Percentiles rank a stretch among this genome's conserved stretches.
These are phyloP conservation scores for Kodamaea jinghongensis DNA, from an alignment of 805 yeast genomes.

Conservation along the genomic window DNA sequence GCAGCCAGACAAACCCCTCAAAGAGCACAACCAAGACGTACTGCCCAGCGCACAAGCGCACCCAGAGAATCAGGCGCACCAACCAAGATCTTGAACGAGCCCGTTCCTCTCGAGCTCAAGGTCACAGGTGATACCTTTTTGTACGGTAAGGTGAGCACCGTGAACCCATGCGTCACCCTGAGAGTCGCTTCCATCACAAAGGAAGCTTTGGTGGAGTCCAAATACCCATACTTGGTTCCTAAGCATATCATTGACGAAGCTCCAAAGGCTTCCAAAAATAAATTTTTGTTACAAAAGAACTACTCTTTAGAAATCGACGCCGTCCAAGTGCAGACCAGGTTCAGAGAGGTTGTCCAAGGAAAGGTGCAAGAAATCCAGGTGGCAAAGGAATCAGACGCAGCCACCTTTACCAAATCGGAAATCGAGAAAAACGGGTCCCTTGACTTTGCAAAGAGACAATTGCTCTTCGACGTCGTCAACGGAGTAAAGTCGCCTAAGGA, in stretches of 20 bases:
- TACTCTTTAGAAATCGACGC: constrained; percentile 25
- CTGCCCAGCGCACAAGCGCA: too few species aligned
- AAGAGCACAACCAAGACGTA: too few species aligned
- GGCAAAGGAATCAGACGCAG: constrained; percentile 11
- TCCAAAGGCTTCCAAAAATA: constrained; percentile 17
- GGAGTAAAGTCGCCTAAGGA: constrained; percentile 27
- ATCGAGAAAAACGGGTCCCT: constrained; percentile 31
- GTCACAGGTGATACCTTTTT: constrained; percentile 30
- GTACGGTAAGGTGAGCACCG: constrained; percentile 35
- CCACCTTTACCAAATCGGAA: constrained; percentile 20
- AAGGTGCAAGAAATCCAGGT: constrained; percentile 17
- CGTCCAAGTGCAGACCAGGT: constrained; percentile 20
- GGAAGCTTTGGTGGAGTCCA: constrained; percentile 34
- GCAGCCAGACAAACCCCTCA: too few species aligned
- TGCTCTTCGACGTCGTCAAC: constrained; percentile 28
- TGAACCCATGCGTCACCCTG: constrained; percentile 25
- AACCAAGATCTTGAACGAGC: constrained; percentile 6
- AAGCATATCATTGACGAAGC: constrained; percentile 24
- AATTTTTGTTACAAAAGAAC: constrained; percentile 32
- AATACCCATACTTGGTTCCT: constrained; percentile 42
- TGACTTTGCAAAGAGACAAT: constrained; percentile 24
- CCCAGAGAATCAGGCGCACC: background rate
- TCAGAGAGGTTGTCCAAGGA: constrained; percentile 34
- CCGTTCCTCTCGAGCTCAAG: constrained; percentile 17
- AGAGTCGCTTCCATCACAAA: constrained; percentile 42